Percentiles rank a stretch among this genome's conserved stretches.
phyloP scores from a whole-genome alignment of 2,329 filamentous ascomycete species.

The Keithomyces neogunnii region DNA sequence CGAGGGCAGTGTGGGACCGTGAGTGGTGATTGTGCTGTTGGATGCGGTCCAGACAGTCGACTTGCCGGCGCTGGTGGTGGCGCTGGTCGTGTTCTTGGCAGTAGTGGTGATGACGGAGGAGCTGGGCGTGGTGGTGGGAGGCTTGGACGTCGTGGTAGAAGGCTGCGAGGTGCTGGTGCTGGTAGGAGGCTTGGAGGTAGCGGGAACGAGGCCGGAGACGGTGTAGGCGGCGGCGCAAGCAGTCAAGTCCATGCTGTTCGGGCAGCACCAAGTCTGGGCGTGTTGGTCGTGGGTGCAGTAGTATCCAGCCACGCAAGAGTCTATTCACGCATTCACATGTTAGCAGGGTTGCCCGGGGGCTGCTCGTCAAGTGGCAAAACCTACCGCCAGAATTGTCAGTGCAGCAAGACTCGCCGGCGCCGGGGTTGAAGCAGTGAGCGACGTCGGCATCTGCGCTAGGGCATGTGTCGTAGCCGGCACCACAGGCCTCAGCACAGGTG shows the following conservation, averaged over 20 bases:
- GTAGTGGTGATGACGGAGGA: constrained; percentile 13
- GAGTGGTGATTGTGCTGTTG: constrained; percentile 23
- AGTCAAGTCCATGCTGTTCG: constrained; percentile 41
- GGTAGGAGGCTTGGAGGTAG: constrained; percentile 22
- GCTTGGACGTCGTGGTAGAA: constrained; percentile 19
- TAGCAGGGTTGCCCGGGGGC: neutral
- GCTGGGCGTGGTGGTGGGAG: constrained; percentile 16
- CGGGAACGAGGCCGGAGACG: constrained; percentile 36
- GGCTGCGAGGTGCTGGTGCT: constrained; percentile 10
- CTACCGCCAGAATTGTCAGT: constrained; percentile 47
- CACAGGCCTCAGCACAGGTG: constrained; percentile 49
- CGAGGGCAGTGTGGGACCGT: constrained; percentile 15
- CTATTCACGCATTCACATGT: constrained; percentile 22
- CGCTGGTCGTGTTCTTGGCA: constrained; percentile 18
- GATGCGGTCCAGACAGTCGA: constrained; percentile 20
- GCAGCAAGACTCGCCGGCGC: constrained; percentile 47
- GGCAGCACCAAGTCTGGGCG: constrained; percentile 52
- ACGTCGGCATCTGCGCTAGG: constrained; percentile 33
- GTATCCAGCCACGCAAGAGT: constrained; percentile 52
- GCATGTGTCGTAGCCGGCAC: constrained; percentile 40
- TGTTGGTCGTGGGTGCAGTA: constrained; percentile 50
- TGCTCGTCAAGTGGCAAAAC: constrained; percentile 16
- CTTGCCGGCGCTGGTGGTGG: constrained; percentile 16
- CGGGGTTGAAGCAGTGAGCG: constrained; percentile 51
- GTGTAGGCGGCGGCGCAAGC: constrained; percentile 45